Evolutionary conservation across 768 basidiomycete species (phyloP).

Genomic region (Naganishia friedmannii): DNA sequence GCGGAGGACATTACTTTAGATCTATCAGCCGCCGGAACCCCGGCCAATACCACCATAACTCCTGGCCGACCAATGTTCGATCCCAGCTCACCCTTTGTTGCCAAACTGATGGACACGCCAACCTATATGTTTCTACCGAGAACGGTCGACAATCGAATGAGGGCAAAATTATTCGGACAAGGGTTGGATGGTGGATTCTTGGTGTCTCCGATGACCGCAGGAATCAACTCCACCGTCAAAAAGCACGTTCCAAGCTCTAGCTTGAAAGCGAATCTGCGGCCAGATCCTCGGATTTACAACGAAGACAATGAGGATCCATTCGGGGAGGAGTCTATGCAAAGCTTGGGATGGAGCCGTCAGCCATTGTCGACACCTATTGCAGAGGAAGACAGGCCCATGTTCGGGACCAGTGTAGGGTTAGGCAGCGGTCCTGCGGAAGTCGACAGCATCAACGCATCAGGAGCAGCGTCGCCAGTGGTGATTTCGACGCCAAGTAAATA

Average conservation of each 20-base stretch:
- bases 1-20: neutral
- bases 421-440: neutral
- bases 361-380: constrained; percentile 6
- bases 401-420: neutral
- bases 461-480: constrained; percentile 3
- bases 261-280: neutral
- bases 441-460: neutral
- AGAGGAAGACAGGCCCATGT: constrained; percentile 1
- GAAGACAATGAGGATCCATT: constrained; percentile 19
- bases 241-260: constrained; percentile 4
- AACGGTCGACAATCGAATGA: constrained; percentile 37
- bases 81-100: constrained; percentile 38
- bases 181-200: constrained; percentile 44
- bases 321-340: constrained; percentile 16
- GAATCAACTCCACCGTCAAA: constrained; percentile 8
- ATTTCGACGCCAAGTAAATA: constrained; percentile 26
- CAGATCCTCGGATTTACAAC: constrained; percentile 15
- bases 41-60: constrained; percentile 17
- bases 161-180: constrained; percentile 41
- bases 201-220: constrained; percentile 35
- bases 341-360: constrained; percentile 8
- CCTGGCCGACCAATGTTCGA: constrained; percentile 32
- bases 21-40: constrained; percentile 1
- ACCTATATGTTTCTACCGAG: constrained; percentile 20
- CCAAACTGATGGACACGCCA: constrained; percentile 8